Base-by-base conservation (phyloP, 306 rosid genomes). In the Clitoria ternatea region DNA sequence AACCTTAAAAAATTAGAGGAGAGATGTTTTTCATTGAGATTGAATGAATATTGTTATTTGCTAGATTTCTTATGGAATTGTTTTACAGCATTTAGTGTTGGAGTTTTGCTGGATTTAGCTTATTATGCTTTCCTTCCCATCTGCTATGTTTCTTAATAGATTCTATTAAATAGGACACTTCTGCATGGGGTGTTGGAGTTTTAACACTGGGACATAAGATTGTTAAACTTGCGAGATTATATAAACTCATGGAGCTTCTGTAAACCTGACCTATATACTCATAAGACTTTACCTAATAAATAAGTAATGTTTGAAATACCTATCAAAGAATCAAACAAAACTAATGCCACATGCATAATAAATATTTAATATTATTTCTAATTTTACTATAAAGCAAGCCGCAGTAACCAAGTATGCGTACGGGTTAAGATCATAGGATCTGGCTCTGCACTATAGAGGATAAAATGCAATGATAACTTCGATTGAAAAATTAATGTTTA, bases 61-160 rank as follows among this genome's bases (percentile, higher is more conserved):
- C 63, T 56, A 14, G 8, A 36, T 73, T 81, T 47, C 19, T 44
- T 32, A 18, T 33, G 61, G 15, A 72, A 61, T 30, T n/a, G n/a
- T n/a, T 42, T 47, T 54, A 24, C 24, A n/a, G 20, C 8, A 32
- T 54, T 64, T 78, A 37, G 36, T 48, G n/a, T 37, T 19, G 60
- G 36, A 27, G 26, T 23, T 33, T n/a, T n/a, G n/a, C n/a, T n/a
- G n/a, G 73, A 19, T 19, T 32, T 17, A 65, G 23, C 53, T 9
- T 19, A 19, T 44, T 24, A 36, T 15, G 40, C 17, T 44, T 47
- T 66, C 37, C 19, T 76, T 53, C 33, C 33, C 15, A 32, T 47
- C 36, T 66, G 47, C 44, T 59, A 66, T 55, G 20, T 69, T 48
- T 19, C 57, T 54, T 43, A 6, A 6, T 37, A 18, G 15, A 52